These are phyloP conservation scores for Hypoxylon sp. DNA, from an alignment of 2,329 filamentous ascomycete genomes.

Conservation along the genomic window DNA sequence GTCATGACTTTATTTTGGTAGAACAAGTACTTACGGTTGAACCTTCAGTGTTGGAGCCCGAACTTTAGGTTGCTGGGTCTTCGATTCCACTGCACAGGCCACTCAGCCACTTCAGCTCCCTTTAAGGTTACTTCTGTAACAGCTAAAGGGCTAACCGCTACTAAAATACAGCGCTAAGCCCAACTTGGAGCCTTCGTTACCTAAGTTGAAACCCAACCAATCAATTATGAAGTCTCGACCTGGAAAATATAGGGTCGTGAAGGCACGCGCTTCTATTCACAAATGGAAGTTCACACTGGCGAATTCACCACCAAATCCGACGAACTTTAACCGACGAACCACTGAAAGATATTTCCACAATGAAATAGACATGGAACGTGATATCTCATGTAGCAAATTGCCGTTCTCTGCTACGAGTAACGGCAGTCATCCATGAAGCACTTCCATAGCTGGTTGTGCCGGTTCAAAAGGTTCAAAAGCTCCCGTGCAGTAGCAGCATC, in stretches of 20 bases:
- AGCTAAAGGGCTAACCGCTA: neutral
- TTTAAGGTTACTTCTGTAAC: neutral
- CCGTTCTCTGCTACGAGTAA: slow-evolving; percentile 7
- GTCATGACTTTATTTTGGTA: slow-evolving; percentile 37
- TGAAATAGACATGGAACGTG: slow-evolving; percentile 27
- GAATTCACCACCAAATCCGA: neutral
- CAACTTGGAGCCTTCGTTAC: slow-evolving; percentile 7
- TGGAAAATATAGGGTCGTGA: slow-evolving; percentile 22
- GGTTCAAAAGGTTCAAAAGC: slow-evolving; percentile 16
- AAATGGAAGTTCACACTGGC: slow-evolving; percentile 2
- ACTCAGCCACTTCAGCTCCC: slow-evolving; percentile 15
- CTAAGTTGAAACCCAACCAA: slow-evolving; percentile 14
- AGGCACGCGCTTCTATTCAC: slow-evolving; percentile 19
- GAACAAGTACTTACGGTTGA: neutral
- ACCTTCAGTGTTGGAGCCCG: slow-evolving; percentile 2
- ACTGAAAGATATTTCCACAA: neutral
- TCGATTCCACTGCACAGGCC: slow-evolving; percentile 22
- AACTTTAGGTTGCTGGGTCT: neutral
- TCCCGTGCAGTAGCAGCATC: slow-evolving; percentile 34
- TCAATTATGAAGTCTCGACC: slow-evolving; percentile 19
- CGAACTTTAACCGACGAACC: neutral
- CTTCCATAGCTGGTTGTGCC: slow-evolving; percentile 32
- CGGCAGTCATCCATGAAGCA: slow-evolving; percentile 32
- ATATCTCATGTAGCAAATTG: slow-evolving; percentile 5
- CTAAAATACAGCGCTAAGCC: slow-evolving; percentile 3